phyloP scores from a whole-genome alignment of 2,329 filamentous ascomycete genomes.

The Penicillium sp. region DNA sequence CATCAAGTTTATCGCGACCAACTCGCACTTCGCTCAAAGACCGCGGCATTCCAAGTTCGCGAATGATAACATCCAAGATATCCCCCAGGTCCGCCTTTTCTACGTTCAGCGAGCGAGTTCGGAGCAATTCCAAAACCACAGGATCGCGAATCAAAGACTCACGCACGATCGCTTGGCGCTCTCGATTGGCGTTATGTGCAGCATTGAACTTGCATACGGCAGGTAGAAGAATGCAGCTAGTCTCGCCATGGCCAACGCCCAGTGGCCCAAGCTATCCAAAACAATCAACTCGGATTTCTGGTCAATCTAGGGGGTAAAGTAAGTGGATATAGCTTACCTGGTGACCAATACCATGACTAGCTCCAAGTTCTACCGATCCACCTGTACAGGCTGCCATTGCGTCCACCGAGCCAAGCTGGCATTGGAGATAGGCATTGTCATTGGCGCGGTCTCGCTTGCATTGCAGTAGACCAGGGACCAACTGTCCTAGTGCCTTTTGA shows the following conservation, averaged over 20 bases:
- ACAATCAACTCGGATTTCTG: background rate
- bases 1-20: slow-evolving; percentile 48
- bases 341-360: slow-evolving; percentile 55
- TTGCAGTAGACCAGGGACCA: slow-evolving; percentile 47
- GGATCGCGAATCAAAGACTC: slow-evolving; percentile 42
- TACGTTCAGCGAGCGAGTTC: slow-evolving; percentile 26
- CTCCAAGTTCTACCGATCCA: slow-evolving; percentile 46
- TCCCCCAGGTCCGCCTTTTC: slow-evolving; percentile 49
- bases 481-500: slow-evolving; percentile 38
- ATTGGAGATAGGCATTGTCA: slow-evolving; percentile 46
- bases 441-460: slow-evolving; percentile 41
- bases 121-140: slow-evolving; percentile 40
- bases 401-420: slow-evolving; percentile 53
- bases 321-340: slow-evolving; percentile 35
- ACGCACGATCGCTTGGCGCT: slow-evolving; percentile 43
- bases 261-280: slow-evolving; percentile 48
- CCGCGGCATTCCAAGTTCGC: slow-evolving; percentile 55
- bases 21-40: slow-evolving; percentile 55
- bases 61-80: slow-evolving; percentile 53
- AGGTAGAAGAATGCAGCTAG: slow-evolving; percentile 57
- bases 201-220: slow-evolving; percentile 59
- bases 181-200: slow-evolving; percentile 41
- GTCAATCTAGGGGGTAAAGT: background rate
- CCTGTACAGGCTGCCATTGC: slow-evolving; percentile 52
- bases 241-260: slow-evolving; percentile 62